A percentile compares a stretch with the other conserved stretches of the same genome.
phyloP scores from a whole-genome alignment of 169 alveolate species.

The Perkinsus olseni region DNA sequence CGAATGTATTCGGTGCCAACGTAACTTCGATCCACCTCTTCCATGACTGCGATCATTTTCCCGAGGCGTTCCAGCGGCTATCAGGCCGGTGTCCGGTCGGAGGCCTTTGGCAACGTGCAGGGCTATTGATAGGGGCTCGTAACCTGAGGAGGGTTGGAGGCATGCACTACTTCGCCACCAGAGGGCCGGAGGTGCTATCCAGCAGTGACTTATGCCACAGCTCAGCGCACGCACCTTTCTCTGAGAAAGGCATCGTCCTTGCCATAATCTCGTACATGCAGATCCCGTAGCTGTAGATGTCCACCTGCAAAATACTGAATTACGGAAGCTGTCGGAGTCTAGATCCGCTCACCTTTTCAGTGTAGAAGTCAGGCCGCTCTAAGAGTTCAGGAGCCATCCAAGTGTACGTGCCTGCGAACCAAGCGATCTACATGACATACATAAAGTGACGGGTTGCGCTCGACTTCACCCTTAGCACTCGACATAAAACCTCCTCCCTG shows the following conservation, averaged over 20 bases:
- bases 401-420: neutral
- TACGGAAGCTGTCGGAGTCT: neutral
- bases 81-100: neutral
- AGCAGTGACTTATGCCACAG: too few relatives aligned
- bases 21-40: neutral
- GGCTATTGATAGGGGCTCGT: neutral
- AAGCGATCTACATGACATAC: too few relatives aligned
- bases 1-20: neutral
- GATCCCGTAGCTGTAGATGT: neutral
- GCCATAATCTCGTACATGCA: neutral
- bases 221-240: neutral
- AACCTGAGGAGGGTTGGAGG: neutral
- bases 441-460: too few relatives aligned
- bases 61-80: neutral
- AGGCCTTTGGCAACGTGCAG: neutral
- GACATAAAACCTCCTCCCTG: neutral
- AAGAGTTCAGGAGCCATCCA: neutral
- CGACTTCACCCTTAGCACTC: too few relatives aligned
- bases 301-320: neutral
- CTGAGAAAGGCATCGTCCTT: neutral
- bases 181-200: too few relatives aligned
- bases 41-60: neutral
- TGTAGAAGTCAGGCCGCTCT: neutral
- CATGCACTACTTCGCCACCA: neutral
- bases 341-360: neutral